Base-by-base conservation (phyloP, 2,329 filamentous ascomycete species). In the Beauveria rudraprayagi region DNA sequence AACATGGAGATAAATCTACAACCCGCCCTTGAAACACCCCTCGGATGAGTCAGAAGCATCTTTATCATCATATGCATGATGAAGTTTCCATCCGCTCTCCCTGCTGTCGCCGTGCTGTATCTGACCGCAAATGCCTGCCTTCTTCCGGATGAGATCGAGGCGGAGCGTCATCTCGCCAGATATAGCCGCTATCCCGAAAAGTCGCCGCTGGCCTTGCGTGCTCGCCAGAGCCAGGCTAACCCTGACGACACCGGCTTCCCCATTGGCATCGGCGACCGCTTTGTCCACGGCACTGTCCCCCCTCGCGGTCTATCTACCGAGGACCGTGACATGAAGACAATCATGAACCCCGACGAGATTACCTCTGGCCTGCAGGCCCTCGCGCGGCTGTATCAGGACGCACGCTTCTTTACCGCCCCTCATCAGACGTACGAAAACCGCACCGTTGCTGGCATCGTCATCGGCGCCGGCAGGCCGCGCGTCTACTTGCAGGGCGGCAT, bases 401-500 rank as follows among this genome's bases (percentile, higher is more conserved):
- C 80, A 26, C 68, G 69, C 56, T 71, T 76, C 17, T 73, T 81
- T 63, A 71, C 70, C 2, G 69, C 77, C 1, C 78, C 79, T 0
- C 68, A 76, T 65, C 72, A 72, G 66, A 81, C 78, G 0, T 73
- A 77, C 64, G 73, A 80, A 51, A 73, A 74, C 26, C 72, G 73
- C 3, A 70, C 69, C 3, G 69, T 78, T 19, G 66, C 71, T 24
- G 78, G 75, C 7, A 73, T 68, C n/a, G 74, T 74, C 61, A 72
- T 82, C 40, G 80, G 80, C 24, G 75, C 75, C 19, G 67, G 67
- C 10, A 73, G 73, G 5, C 79, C 80, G 65, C 75, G 78, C 41
- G 76, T 83, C 30, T 82, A 81, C 67, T 70, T 86, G 61, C 79
- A 79, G 62, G 78, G 77, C 47, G 80, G 75, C 28, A 77, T 84